Evolutionary conservation across 129 eudicot species (phyloP).

Genomic region (Artemisia argyi): DNA sequence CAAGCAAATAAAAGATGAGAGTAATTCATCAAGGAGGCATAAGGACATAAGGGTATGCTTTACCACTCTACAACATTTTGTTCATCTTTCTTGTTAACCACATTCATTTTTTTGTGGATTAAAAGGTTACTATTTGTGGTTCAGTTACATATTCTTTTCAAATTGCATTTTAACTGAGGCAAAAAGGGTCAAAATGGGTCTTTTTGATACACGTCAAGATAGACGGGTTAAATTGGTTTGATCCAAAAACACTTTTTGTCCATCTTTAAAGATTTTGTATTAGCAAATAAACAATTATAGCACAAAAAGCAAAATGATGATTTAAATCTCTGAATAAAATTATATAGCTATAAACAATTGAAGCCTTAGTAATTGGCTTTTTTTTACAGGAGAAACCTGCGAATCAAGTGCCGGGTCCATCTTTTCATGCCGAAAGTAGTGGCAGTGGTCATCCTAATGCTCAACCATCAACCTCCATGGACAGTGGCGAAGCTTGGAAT

Average conservation of each 20-base stretch:
- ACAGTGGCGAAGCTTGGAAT: no score
- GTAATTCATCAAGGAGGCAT: conserved; percentile 54
- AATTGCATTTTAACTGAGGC: background rate
- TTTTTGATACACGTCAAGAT: no score
- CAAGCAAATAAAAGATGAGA: conserved; percentile 77
- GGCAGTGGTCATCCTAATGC: conserved; percentile 49
- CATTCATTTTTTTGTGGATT: background rate
- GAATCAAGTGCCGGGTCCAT: conserved; percentile 46
- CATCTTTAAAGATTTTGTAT: no score
- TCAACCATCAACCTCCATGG: conserved; percentile 45
- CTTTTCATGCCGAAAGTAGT: conserved; percentile 44
- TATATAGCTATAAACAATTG: no score
- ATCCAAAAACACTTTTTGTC: no score
- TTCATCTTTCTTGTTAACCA: background rate
- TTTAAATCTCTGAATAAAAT: no score
- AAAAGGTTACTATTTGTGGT: background rate
- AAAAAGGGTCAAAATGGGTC: no score
- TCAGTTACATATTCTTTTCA: background rate
- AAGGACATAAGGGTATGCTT: conserved; percentile 68
- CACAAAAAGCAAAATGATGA: no score
- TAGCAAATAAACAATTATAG: no score
- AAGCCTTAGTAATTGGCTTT: background rate
- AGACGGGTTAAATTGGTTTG: no score
- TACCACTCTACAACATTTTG: background rate
- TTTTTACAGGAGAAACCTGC: conserved; percentile 50